Conservation (phyloP, 75 land plant species). For the Pinus taeda region DNA sequence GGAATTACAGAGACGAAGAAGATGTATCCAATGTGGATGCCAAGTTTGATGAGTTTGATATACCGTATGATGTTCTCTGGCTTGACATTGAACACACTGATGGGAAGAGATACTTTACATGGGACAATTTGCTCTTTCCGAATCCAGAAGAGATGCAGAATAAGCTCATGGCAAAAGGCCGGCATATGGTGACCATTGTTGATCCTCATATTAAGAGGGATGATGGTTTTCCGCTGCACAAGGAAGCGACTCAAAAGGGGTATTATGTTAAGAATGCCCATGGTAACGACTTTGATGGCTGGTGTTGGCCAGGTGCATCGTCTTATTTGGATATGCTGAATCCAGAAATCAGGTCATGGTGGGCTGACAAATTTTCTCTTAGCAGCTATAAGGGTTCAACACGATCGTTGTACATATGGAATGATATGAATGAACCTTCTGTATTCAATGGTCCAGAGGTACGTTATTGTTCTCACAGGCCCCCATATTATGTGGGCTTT, state of each 20-base stretch:
- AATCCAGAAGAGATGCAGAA: slow-evolving; percentile 93
- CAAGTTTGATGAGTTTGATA: slow-evolving; percentile 89
- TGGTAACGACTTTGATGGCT: slow-evolving; percentile 92
- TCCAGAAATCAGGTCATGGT: slow-evolving; percentile 95
- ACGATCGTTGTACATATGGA: slow-evolving; percentile 94
- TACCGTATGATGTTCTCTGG: slow-evolving; percentile 98
- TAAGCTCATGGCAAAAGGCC: slow-evolving; percentile 84
- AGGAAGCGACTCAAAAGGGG: slow-evolving; percentile 86
- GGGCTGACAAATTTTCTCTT: slow-evolving; percentile 84
- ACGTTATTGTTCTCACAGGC: slow-evolving; percentile 6
- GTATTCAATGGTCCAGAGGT: slow-evolving; percentile 99
- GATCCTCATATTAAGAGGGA: slow-evolving; percentile 98
- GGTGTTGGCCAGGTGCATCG: slow-evolving; percentile 99
- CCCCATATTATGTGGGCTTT: neutral
- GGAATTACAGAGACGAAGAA: slow-evolving; percentile 98
- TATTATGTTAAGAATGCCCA: slow-evolving; percentile 85
- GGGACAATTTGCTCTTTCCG: slow-evolving; percentile 85
- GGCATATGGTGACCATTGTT: slow-evolving; percentile 96
- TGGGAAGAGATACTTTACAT: slow-evolving; percentile 94
- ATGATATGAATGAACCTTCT: slow-evolving; percentile 99
- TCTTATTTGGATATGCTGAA: slow-evolving; percentile 87
- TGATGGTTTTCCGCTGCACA: slow-evolving; percentile 70
- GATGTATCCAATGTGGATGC: slow-evolving; percentile 89
- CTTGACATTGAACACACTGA: slow-evolving; percentile 99
- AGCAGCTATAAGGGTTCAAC: slow-evolving; percentile 87